Evolutionary conservation across 2,329 filamentous ascomycete genomes (phyloP).

Genomic region (Blastomyces silverae): DNA sequence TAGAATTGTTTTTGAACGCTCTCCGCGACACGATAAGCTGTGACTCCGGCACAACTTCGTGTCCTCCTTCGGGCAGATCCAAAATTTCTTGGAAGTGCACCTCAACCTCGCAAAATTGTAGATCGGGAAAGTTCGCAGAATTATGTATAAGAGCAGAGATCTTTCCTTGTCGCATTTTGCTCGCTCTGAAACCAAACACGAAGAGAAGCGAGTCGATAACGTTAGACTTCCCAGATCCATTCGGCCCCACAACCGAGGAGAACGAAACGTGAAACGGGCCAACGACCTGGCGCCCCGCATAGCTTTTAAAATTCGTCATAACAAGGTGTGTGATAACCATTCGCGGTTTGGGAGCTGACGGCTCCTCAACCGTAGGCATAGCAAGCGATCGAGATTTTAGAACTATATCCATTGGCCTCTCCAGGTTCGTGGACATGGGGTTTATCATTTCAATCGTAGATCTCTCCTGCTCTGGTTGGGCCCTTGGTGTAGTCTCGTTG

Average conservation of each 20-base stretch:
- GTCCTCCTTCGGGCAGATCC: conserved; percentile 69
- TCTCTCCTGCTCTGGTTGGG: conserved; percentile 45
- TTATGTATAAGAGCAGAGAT: conserved; percentile 97
- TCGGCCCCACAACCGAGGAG: conserved; percentile 94
- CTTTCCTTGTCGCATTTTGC: conserved; percentile 99
- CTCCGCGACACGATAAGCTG: conserved; percentile 80
- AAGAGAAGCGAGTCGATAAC: conserved; percentile 97
- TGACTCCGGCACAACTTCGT: conserved; percentile 73
- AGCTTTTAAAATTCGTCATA: conserved; percentile 97
- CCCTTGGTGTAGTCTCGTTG: conserved; percentile 22
- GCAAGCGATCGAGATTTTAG: conserved; percentile 72
- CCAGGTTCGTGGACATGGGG: conserved; percentile 68
- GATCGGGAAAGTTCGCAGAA: conserved; percentile 74
- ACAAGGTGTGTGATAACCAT: conserved; percentile 90
- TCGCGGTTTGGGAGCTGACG: conserved; percentile 69
- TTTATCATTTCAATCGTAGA: conserved; percentile 61
- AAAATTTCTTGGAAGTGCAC: conserved; percentile 95
- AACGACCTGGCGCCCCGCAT: conserved; percentile 89
- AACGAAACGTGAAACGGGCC: conserved; percentile 96
- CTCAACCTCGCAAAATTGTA: conserved; percentile 89
- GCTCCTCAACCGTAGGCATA: conserved; percentile 60
- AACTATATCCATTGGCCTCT: conserved; percentile 90
- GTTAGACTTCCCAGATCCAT: conserved; percentile 97
- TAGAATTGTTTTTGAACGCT: conserved; percentile 96
- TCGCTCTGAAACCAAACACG: conserved; percentile 97